phyloP scores from a whole-genome alignment of 2,329 filamentous ascomycete species.

The Arthrobotrys megalospora region DNA sequence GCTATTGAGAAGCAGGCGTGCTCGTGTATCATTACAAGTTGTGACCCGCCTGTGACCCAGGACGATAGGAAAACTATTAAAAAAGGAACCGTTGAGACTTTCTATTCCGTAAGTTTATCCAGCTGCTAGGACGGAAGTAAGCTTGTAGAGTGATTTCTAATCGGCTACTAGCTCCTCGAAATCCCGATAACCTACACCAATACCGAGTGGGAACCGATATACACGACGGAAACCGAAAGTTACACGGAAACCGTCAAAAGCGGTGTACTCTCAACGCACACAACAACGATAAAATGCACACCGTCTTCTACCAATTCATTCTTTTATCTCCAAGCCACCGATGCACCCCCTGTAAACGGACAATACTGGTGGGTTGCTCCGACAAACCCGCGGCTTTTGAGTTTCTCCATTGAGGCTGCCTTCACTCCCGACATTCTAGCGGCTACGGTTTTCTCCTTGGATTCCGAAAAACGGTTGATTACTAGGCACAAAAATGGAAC shows the following conservation, averaged over 20 bases:
- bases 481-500: conserved; percentile 32
- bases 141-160: not conserved
- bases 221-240: conserved; percentile 9
- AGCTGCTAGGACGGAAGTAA: not conserved
- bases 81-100: conserved; percentile 5
- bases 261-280: conserved; percentile 32
- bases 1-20: conserved; percentile 41
- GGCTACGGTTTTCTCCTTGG: conserved; percentile 42
- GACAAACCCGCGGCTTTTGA: not conserved
- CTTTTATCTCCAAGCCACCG: conserved; percentile 46
- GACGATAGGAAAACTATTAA: conserved; percentile 32
- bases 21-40: conserved; percentile 33
- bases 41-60: conserved; percentile 19
- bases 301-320: conserved; percentile 29
- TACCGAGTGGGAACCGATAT: conserved; percentile 24
- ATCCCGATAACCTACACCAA: conserved; percentile 35
- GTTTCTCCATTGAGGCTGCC: conserved; percentile 22
- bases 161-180: conserved; percentile 5
- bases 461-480: conserved; percentile 22
- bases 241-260: not conserved
- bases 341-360: conserved; percentile 27
- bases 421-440: conserved; percentile 24
- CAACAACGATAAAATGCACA: conserved; percentile 45
- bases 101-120: not conserved
- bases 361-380: conserved; percentile 43